These are phyloP conservation scores for Claviceps fusiformis DNA, from an alignment of 2,329 filamentous ascomycete genomes.

Conservation along the genomic window DNA sequence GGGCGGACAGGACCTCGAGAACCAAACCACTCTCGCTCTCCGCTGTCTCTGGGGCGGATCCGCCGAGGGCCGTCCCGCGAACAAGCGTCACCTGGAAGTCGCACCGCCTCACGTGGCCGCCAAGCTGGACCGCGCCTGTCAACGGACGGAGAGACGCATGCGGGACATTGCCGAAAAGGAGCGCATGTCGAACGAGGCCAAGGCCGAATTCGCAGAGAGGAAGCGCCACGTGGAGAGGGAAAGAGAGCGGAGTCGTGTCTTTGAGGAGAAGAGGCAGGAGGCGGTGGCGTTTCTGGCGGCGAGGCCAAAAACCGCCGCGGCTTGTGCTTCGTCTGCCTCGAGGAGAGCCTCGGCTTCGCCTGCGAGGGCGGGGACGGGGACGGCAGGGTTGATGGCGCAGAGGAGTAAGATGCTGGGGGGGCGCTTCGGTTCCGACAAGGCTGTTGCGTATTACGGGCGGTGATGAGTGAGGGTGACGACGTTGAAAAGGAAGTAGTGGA, in stretches of 20 bases:
- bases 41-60: slow-evolving; percentile 45
- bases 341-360: slow-evolving; percentile 14
- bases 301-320: slow-evolving; percentile 8
- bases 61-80: slow-evolving; percentile 23
- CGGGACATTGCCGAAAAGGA: slow-evolving; percentile 26
- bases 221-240: slow-evolving; percentile 29
- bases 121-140: slow-evolving; percentile 35
- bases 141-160: slow-evolving; percentile 30
- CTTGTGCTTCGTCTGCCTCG: slow-evolving; percentile 3
- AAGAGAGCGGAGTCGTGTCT: slow-evolving; percentile 32
- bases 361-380: neutral
- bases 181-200: slow-evolving; percentile 28
- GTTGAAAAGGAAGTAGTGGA: neutral
- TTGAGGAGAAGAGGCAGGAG: slow-evolving; percentile 34
- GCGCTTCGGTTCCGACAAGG: slow-evolving; percentile 8
- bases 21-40: slow-evolving; percentile 34
- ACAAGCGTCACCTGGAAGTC: slow-evolving; percentile 16
- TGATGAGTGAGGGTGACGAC: neutral
- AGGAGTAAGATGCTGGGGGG: neutral
- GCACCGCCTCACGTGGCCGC: slow-evolving; percentile 26
- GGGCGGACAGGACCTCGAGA: slow-evolving; percentile 29
- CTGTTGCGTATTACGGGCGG: neutral
- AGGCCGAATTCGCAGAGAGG: slow-evolving; percentile 30
- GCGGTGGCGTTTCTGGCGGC: slow-evolving; percentile 27
- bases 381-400: neutral